Evolutionary conservation across 129 eudicot species (phyloP), one percentile per base, ranked within the genome.

Genomic region (Helichrysum umbraculigerum): DNA sequence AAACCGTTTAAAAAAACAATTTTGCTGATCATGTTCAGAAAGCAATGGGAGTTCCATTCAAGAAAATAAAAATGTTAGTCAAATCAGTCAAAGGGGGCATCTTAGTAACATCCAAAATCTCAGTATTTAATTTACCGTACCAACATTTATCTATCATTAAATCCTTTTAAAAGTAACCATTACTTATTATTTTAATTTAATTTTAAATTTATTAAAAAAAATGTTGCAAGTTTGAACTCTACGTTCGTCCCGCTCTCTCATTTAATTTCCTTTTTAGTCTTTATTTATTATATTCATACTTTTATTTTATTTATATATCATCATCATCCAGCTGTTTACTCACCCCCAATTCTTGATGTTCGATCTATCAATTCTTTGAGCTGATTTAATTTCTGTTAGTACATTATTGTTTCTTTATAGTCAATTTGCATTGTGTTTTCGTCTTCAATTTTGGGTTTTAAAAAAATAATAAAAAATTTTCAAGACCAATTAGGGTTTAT

Each of bases 21-120:
- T 7, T 7, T n/a, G 22, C 61, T 56, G 22, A 29, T 28, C 8
- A 62, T 29, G 32, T 19, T n/a, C 16, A 70, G 35, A 72, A 66
- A 35, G 33, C n/a, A 72, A 56, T 21, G 5, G 61, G n/a, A 69
- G 14, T 8, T 0, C 22, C 0, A 32, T 47, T 54, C 12, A 10
- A 37, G 54, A 41, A 68, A 59, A 32, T 60, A 61, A 37, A 8
- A 19, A 14, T 2, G 9, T 9, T 59, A 73, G 80, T 82, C 87
- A 86, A 82, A 50, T 5, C 75, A 82, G 86, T 86, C 89, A 86
- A 82, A 62, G 80, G 71, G 79, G 71, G 79, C 78, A 85, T 72
- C 73, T 65, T 71, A 28, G 80, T 85, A 79, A 85, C 68, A 72
- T 72, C 60, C 34, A 54, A 44, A 19, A 22, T 67, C 29, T n/a